Evolutionary conservation across 208 protist species (phyloP).

Genomic region (Wallacemonas sp.): DNA sequence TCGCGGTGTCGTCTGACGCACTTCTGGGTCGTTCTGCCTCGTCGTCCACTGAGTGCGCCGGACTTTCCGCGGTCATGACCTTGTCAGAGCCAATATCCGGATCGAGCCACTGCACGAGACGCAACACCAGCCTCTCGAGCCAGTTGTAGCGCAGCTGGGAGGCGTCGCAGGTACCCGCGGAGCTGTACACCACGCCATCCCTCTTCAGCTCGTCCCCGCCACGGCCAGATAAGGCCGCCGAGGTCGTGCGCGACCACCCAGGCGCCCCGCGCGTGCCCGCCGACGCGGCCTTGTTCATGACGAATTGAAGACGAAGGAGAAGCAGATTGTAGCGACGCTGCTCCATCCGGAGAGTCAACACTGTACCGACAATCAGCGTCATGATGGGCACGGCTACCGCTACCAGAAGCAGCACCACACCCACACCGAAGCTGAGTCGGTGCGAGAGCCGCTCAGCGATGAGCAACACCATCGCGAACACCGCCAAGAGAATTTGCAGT

Average conservation of each 20-base stretch:
- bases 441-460: slow-evolving; percentile 18
- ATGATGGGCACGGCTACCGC: slow-evolving; percentile 42
- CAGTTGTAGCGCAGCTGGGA: slow-evolving; percentile 1
- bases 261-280: too few relatives aligned
- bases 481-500: slow-evolving; percentile 44
- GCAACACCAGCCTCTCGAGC: slow-evolving; percentile 6
- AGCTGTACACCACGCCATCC: background rate
- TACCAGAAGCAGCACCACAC: slow-evolving; percentile 38
- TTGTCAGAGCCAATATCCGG: slow-evolving; percentile 6
- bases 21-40: too few relatives aligned
- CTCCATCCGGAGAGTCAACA: slow-evolving; percentile 52
- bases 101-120: slow-evolving; percentile 6
- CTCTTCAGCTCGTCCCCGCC: too few relatives aligned
- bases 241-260: too few relatives aligned
- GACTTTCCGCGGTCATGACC: too few relatives aligned
- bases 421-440: slow-evolving; percentile 28
- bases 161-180: slow-evolving; percentile 3
- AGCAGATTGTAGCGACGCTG: slow-evolving; percentile 45
- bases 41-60: too few relatives aligned
- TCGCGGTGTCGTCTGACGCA: too few relatives aligned
- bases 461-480: slow-evolving; percentile 37
- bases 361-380: slow-evolving; percentile 44
- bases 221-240: too few relatives aligned
- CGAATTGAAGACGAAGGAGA: slow-evolving; percentile 34
- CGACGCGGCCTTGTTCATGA: slow-evolving; percentile 11